These are phyloP conservation scores for Cercospora canescens DNA, from an alignment of 2,329 filamentous ascomycete genomes.

Conservation along the genomic window DNA sequence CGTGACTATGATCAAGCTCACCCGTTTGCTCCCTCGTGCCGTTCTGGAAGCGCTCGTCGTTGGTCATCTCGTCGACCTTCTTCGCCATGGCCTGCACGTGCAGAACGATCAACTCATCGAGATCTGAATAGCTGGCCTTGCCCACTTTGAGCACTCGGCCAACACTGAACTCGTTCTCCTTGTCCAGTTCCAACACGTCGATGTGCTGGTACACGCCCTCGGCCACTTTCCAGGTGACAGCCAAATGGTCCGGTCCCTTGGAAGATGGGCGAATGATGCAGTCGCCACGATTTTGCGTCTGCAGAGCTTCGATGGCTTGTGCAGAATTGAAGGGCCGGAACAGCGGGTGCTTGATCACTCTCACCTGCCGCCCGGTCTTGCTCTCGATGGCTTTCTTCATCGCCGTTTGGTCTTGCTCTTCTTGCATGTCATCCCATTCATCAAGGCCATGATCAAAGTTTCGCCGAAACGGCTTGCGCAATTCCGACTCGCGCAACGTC, in stretches of 20 bases:
- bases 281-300: constrained; percentile 81
- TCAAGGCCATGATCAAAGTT: constrained; percentile 64
- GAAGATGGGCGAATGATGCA: constrained; percentile 94
- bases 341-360: constrained; percentile 96
- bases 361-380: constrained; percentile 78
- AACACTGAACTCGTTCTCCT: constrained; percentile 94
- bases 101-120: constrained; percentile 95
- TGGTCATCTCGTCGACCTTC: constrained; percentile 95
- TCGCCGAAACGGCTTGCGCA: constrained; percentile 71
- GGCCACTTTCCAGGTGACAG: constrained; percentile 96
- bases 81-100: constrained; percentile 97
- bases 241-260: constrained; percentile 91
- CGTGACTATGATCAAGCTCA: constrained; percentile 51
- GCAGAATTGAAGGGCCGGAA: constrained; percentile 91
- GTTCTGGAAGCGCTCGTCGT: constrained; percentile 89
- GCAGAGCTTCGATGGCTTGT: constrained; percentile 91
- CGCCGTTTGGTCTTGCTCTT: constrained; percentile 75
- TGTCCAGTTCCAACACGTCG: constrained; percentile 93
- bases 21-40: constrained; percentile 79
- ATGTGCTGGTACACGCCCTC: constrained; percentile 97
- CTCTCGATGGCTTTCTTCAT: constrained; percentile 77
- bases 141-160: constrained; percentile 82
- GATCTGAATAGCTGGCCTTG: constrained; percentile 89
- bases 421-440: constrained; percentile 72
- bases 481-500: constrained; percentile 77